Evolutionary conservation across 176 grass and related monocot species (phyloP).

Genomic region (Zoysia japonica): DNA sequence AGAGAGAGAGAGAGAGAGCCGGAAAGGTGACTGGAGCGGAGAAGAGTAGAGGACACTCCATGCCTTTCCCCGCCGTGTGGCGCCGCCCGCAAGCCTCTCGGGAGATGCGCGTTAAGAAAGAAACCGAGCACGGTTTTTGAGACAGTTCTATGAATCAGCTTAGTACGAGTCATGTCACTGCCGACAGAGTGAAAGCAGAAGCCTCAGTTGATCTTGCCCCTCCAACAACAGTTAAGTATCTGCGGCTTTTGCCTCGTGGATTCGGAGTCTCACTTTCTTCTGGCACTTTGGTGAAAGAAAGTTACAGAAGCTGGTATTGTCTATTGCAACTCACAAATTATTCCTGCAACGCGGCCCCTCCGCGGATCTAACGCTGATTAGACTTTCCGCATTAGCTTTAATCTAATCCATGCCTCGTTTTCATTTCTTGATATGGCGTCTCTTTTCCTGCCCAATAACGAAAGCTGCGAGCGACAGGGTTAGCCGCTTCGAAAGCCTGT

Average conservation of each 20-base stretch:
- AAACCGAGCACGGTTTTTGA: not conserved
- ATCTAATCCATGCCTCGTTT: not conserved
- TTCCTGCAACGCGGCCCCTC: slow-evolving; percentile 2
- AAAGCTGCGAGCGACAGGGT: slow-evolving; percentile 14
- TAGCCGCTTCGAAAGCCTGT: slow-evolving; percentile 25
- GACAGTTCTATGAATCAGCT: not conserved
- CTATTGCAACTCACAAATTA: not conserved
- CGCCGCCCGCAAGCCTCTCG: not conserved
- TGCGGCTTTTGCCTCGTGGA: not conserved
- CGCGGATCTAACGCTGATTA: slow-evolving; percentile 22
- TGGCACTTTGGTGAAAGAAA: not conserved
- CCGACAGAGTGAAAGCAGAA: not conserved
- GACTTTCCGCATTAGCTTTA: not conserved
- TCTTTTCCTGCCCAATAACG: not conserved
- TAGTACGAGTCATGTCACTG: not conserved
- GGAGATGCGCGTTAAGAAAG: slow-evolving; percentile 11
- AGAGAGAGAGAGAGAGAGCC: not conserved
- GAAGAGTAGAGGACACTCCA: not conserved
- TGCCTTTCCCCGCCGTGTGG: not conserved
- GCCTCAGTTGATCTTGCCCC: not conserved
- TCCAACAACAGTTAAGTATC: not conserved
- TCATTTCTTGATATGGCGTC: not conserved
- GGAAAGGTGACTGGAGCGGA: not conserved
- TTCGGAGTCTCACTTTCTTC: not conserved
- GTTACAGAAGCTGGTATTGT: not conserved